Evolutionary conservation across 345 rosid species (phyloP).

Genomic region (Cardiospermum halicacabum): DNA sequence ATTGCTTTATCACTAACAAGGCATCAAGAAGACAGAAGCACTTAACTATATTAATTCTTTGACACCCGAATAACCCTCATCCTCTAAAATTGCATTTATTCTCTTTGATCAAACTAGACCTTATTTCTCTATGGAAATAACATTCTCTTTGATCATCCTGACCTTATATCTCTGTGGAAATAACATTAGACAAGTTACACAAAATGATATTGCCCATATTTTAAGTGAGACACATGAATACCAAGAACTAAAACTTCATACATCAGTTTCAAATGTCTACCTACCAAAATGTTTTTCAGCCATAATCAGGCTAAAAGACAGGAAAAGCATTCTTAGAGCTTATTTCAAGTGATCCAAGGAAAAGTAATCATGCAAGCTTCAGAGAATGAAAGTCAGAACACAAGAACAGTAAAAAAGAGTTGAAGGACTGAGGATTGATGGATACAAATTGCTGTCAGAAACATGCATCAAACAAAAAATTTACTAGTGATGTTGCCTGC

Average conservation of each 20-base stretch:
- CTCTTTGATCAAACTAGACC: not conserved
- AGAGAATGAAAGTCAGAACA: not conserved
- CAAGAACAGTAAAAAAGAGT: not conserved
- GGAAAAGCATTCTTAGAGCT: not conserved
- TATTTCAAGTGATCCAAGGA: not conserved
- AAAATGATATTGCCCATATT: not conserved
- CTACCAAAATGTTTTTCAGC: not conserved
- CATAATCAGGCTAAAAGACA: not conserved
- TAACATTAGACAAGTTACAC: not conserved
- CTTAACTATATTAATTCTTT: not conserved
- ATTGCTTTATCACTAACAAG: not conserved
- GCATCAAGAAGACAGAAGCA: not conserved
- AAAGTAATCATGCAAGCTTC: not conserved
- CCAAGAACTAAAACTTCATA: not conserved
- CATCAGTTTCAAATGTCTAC: not conserved
- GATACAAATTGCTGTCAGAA: not conserved
- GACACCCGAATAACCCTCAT: not conserved
- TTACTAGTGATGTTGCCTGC: not conserved
- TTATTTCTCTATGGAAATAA: not conserved
- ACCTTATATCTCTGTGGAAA: not conserved
- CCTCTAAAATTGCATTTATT: not conserved
- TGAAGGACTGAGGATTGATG: not conserved
- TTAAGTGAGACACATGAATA: not conserved
- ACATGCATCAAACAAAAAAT: not conserved
- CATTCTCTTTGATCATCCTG: no score